Conservation (phyloP, 2,329 filamentous ascomycete genomes). For the Ascochyta pisi region DNA sequence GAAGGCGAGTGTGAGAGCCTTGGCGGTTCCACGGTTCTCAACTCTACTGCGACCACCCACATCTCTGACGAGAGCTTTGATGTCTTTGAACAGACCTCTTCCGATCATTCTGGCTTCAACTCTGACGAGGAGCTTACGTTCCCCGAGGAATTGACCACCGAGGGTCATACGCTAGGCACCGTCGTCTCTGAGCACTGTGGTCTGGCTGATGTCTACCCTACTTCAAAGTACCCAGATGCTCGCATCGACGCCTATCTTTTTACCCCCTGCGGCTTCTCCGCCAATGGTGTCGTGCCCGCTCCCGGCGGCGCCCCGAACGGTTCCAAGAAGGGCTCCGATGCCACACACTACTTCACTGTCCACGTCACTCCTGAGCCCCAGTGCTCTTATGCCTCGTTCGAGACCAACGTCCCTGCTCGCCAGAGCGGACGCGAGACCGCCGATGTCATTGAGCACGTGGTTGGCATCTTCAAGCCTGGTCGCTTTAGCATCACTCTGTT, state of each 20-base stretch:
- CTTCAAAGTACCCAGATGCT: conserved; percentile 85
- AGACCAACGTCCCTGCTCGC: conserved; percentile 93
- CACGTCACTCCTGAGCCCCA: conserved; percentile 97
- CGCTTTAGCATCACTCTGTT: conserved; percentile 97
- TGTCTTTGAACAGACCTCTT: conserved; percentile 79
- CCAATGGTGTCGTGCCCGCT: conserved; percentile 92
- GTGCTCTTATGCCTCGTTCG: conserved; percentile 97
- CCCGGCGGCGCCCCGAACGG: conserved; percentile 59
- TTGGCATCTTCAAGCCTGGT: conserved; percentile 95
- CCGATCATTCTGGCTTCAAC: conserved; percentile 65
- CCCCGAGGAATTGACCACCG: conserved; percentile 81
- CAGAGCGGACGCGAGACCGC: conserved; percentile 87
- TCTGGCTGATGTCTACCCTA: conserved; percentile 86
- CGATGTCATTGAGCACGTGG: conserved; percentile 92
- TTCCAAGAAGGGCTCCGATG: conserved; percentile 50
- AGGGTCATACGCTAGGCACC: conserved; percentile 91
- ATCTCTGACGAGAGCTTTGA: conserved; percentile 69
- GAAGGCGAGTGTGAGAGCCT: conserved; percentile 54
- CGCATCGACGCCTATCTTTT: conserved; percentile 96
- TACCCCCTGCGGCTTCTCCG: conserved; percentile 94
- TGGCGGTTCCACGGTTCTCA: conserved; percentile 44
- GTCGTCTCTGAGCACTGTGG: conserved; percentile 91
- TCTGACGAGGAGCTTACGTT: conserved; percentile 65
- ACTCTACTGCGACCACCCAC: conserved; percentile 52
- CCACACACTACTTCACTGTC: conserved; percentile 90